Conservation (phyloP, 768 basidiomycete species). For the Exidia glandulosa region DNA sequence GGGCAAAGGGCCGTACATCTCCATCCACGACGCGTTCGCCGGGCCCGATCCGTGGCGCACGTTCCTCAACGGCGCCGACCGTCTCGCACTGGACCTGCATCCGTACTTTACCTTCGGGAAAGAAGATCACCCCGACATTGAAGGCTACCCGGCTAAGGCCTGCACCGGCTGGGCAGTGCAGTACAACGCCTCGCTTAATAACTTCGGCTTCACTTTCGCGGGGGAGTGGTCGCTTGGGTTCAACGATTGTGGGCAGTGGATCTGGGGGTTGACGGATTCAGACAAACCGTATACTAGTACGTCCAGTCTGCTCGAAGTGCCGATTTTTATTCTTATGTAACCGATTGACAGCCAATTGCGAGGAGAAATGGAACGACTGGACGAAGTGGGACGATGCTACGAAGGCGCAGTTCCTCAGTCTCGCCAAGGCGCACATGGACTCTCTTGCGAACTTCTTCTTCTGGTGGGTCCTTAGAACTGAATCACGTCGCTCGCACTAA, state of each 20-base stretch:
- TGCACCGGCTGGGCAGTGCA: slow-evolving; percentile 59
- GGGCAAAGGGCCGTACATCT: slow-evolving; percentile 78
- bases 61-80: slow-evolving; percentile 71
- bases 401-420: slow-evolving; percentile 56
- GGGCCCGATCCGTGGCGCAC: slow-evolving; percentile 52
- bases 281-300: slow-evolving; percentile 23
- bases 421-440: slow-evolving; percentile 84
- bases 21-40: slow-evolving; percentile 82
- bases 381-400: slow-evolving; percentile 46
- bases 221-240: slow-evolving; percentile 88
- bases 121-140: slow-evolving; percentile 52
- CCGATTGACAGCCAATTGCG: too few relatives aligned
- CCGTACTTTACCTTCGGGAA: slow-evolving; percentile 69
- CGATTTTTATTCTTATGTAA: too few relatives aligned
- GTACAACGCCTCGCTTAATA: slow-evolving; percentile 64
- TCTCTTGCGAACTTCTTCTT: slow-evolving; percentile 93
- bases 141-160: slow-evolving; percentile 44
- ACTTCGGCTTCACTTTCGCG: slow-evolving; percentile 70
- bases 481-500: too few relatives aligned
- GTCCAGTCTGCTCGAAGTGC: too few relatives aligned
- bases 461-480: too few relatives aligned
- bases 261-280: slow-evolving; percentile 11
- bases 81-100: slow-evolving; percentile 72
- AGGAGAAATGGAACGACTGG: slow-evolving; percentile 58
- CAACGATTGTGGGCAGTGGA: slow-evolving; percentile 55